Conservation (phyloP, 2,329 filamentous ascomycete species). For the Sphaerulina populicola region DNA sequence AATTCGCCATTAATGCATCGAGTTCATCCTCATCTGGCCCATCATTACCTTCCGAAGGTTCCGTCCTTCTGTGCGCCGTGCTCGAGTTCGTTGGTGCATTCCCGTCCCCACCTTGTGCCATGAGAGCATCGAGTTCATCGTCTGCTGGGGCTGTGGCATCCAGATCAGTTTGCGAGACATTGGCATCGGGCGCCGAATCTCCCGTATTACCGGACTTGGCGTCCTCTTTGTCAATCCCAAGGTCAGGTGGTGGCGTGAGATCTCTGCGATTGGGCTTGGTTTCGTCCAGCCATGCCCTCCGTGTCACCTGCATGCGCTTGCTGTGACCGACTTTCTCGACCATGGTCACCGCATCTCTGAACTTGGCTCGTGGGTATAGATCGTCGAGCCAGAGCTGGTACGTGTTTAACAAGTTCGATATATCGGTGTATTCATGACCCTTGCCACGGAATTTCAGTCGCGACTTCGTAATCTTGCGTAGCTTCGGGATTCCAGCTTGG, state of each 20-base stretch:
- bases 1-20: slow-evolving; percentile 3
- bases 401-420: slow-evolving; percentile 70
- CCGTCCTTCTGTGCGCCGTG: slow-evolving; percentile 17
- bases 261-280: slow-evolving; percentile 45
- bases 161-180: neutral
- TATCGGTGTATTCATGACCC: slow-evolving; percentile 89
- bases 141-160: slow-evolving; percentile 13
- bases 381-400: slow-evolving; percentile 98
- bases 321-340: slow-evolving; percentile 91
- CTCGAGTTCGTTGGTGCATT: neutral
- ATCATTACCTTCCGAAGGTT: slow-evolving; percentile 18
- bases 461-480: slow-evolving; percentile 62
- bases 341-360: slow-evolving; percentile 78
- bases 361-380: slow-evolving; percentile 87
- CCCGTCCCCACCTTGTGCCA: slow-evolving; percentile 16
- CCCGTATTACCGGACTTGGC: slow-evolving; percentile 5
- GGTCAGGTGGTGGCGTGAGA: slow-evolving; percentile 10
- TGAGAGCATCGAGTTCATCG: slow-evolving; percentile 26
- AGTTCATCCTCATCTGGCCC: slow-evolving; percentile 15
- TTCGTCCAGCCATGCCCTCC: slow-evolving; percentile 78
- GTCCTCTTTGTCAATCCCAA: slow-evolving; percentile 14
- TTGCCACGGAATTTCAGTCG: slow-evolving; percentile 79
- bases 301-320: slow-evolving; percentile 63
- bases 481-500: slow-evolving; percentile 69
- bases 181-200: slow-evolving; percentile 1